These are phyloP conservation scores for Entomortierella parvispora DNA, from an alignment of 192 early-diverging fungal genomes.

Conservation along the genomic window DNA sequence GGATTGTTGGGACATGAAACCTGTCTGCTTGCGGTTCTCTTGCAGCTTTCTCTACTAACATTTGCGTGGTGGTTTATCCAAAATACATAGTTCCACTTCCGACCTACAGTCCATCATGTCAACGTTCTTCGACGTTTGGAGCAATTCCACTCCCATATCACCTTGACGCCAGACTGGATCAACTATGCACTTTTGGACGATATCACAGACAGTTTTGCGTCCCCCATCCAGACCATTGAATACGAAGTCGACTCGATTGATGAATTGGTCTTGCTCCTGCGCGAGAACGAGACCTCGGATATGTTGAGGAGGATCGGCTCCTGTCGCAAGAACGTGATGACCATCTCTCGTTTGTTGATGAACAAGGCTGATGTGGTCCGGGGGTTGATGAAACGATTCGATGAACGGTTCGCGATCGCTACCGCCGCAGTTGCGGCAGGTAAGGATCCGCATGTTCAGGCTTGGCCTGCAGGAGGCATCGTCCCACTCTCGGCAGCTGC, in stretches of 20 bases:
- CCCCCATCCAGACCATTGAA: constrained; percentile 85
- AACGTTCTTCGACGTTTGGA: constrained; percentile 88
- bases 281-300: constrained; percentile 84
- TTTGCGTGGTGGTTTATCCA: too few species aligned
- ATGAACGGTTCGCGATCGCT: constrained; percentile 44
- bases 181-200: constrained; percentile 95
- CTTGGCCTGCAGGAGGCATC: too few species aligned
- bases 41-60: too few species aligned
- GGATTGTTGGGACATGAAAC: neutral
- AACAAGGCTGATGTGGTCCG: constrained; percentile 80
- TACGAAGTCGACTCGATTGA: constrained; percentile 94
- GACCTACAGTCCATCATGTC: constrained; percentile 76
- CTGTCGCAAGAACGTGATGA: constrained; percentile 75
- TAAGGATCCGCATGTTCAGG: constrained; percentile 1
- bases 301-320: constrained; percentile 80
- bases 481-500: neutral
- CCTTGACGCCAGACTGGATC: constrained; percentile 93
- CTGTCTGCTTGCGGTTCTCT: neutral
- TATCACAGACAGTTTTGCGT: constrained; percentile 90
- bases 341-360: constrained; percentile 69
- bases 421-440: neutral
- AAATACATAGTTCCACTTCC: constrained; percentile 75
- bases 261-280: constrained; percentile 90
- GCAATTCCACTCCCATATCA: constrained; percentile 83
- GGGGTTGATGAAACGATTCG: constrained; percentile 73